Percentiles rank a stretch among this genome's conserved stretches.
Conservation (phyloP, 371 early-diverging fungal genomes). For the Mortierella sp. region DNA sequence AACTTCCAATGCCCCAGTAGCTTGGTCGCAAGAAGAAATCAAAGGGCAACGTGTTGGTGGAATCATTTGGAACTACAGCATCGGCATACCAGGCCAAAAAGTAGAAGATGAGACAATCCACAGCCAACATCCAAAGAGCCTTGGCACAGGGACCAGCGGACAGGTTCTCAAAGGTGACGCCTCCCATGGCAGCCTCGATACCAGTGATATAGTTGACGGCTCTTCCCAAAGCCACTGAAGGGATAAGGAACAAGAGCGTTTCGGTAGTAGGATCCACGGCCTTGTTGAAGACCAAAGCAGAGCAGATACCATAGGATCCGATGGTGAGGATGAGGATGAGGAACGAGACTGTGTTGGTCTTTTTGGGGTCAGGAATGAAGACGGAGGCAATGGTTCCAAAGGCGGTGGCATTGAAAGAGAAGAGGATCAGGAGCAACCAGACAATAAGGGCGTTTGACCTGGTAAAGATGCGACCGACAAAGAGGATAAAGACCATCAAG, state of each 20-base stretch:
- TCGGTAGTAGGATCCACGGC: conserved; percentile 27
- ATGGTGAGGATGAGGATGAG: conserved; percentile 24
- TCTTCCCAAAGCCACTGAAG: conserved; percentile 53
- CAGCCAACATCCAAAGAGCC: conserved; percentile 49
- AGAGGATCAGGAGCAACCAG: conserved; percentile 42
- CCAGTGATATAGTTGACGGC: conserved; percentile 46
- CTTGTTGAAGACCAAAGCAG: conserved; percentile 32
- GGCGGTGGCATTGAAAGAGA: conserved; percentile 42
- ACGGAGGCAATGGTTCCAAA: conserved; percentile 50
- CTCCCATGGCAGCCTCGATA: conserved; percentile 40
- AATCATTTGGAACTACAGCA: conserved; percentile 46
- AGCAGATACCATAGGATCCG: conserved; percentile 25
- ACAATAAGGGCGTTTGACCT: conserved; percentile 38
- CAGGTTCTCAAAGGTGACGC: conserved; percentile 36
- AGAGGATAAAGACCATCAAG: conserved; percentile 42
- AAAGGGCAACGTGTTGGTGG: conserved; percentile 38
- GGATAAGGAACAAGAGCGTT: conserved; percentile 47
- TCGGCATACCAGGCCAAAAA: conserved; percentile 57
- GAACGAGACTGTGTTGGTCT: conserved; percentile 33
- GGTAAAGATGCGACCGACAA: conserved; percentile 46
- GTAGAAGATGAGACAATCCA: conserved; percentile 51
- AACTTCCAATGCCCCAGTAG: conserved; percentile 53
- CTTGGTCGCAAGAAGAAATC: conserved; percentile 50
- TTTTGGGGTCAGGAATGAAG: conserved; percentile 48
- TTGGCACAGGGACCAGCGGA: conserved; percentile 32